Evolutionary conservation across 148 eudicot genomes (phyloP), one percentile per base, ranked within the genome.

Genomic region (Fagopyrum tataricum): DNA sequence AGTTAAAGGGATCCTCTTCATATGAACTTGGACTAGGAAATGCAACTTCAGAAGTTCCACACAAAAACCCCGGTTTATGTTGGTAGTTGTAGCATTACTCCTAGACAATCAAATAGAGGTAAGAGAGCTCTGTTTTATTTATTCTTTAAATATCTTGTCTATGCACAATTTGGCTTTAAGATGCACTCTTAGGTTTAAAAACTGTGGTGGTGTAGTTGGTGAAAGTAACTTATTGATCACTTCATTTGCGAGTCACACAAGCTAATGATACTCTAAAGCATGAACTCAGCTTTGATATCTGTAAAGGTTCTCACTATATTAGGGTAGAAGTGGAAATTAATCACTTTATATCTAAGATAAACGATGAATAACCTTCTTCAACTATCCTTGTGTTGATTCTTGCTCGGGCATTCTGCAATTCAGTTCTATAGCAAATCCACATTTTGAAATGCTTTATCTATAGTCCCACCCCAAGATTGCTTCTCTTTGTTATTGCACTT

Each of bases 71-170:
- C 67, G 88, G 84, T 76, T 76, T 94, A 82, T 87, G 90, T 85
- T 81, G 98, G 94, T 78, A 87, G 91, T 80, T 87, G 64, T 76
- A 83, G 79, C 76, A 84, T 87, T 79, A 72, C 71, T 81, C 79
- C 82, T 90, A 85, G 90, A 82, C 79, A 76, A 77, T 73, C 90
- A 80, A 81, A 80, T 83, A 86, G 91, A 88, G 97, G 96, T 90
- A 79, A 72, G 71, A 15, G 4, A 67, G 10, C 31, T 58, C 6
- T 67, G 13, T 67, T 23, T 14, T 31, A 3, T 31, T 15, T 66
- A 20, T 24, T 56, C 23, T 23, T 8, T 21, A 8, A 37, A 13
- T 58, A 9, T 23, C 64, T 58, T 58, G 64, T 23, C 23, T 21
- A 20, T 56, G 62, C 21, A 14, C 64, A 58, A 26, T 23, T 23